Evolutionary conservation across 2,329 filamentous ascomycete species (phyloP).

Genomic region (Chrysoporthe austroafricana): DNA sequence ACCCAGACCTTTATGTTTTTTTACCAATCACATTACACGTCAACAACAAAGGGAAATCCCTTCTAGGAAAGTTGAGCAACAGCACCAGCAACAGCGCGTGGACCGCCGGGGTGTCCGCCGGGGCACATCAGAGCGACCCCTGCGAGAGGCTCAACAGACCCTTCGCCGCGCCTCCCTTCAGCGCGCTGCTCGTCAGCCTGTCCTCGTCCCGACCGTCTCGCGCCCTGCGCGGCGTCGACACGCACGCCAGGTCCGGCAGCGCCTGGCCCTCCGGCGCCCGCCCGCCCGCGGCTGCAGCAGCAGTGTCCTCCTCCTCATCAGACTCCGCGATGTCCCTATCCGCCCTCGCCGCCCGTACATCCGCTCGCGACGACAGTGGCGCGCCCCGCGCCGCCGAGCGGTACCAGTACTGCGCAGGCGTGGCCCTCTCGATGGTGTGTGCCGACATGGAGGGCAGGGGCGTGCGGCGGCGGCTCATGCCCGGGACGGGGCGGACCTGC

Average conservation of each 20-base stretch:
- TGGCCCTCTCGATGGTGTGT: conserved; percentile 27
- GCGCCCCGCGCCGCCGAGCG: conserved; percentile 17
- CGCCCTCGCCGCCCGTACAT: neutral
- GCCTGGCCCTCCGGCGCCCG: conserved; percentile 32
- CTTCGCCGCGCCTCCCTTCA: conserved; percentile 54
- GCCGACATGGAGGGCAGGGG: conserved; percentile 28
- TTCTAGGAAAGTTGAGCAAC: too few relatives aligned
- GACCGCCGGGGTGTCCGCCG: neutral
- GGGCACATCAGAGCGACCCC: conserved; percentile 13
- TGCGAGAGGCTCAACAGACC: conserved; percentile 52
- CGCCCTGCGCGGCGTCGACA: conserved; percentile 24
- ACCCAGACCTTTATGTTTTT: neutral
- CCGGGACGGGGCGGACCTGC: conserved; percentile 44
- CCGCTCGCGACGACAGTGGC: conserved; percentile 1
- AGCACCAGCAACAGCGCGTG: too few relatives aligned
- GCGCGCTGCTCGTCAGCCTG: conserved; percentile 48
- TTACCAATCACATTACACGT: neutral
- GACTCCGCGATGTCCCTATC: conserved; percentile 23
- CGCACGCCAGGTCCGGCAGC: conserved; percentile 27
- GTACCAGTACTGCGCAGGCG: conserved; percentile 28
- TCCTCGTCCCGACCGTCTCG: conserved; percentile 39
- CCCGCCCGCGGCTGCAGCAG: conserved; percentile 8
- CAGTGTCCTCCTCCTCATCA: conserved; percentile 19
- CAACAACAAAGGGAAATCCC: neutral
- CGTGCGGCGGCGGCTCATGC: conserved; percentile 28